Base-by-base conservation (phyloP, 768 basidiomycete genomes). In the Tylopilus rubrobrunneus region DNA sequence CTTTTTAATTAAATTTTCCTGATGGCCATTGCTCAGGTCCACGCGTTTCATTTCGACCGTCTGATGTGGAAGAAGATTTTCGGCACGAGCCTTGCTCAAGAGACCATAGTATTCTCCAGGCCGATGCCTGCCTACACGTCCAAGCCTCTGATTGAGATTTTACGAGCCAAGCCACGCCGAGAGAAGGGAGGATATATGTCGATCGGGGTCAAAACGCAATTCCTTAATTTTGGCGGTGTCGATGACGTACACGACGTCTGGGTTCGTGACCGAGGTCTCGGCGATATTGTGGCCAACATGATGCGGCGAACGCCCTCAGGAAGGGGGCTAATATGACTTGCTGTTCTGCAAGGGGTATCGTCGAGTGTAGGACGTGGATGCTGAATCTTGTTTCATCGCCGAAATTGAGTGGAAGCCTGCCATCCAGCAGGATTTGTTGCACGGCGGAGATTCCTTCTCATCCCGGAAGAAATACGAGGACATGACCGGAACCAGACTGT, bases 251-350 rank as follows among this genome's bases (percentile, higher is more conserved):
- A 96, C 91, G 25, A 97, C 91, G 59, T 96, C 91, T 1, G 93
- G 93, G 60, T 97, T 96, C 5, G 95, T 98, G 60, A 97, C 79
- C 5, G 92, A 94, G 4, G 94, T 95, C 71, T 98, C 95, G 12
- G 94, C 94, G 43, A 97, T 93, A 67, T 97, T 97, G 95, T 98
- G 5, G 94, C 83, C 45, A 98, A 77, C 60, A 98, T 96, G 64
- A 98, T 78, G 25, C 94, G 84, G 51, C 94, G 85, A 19, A 92
- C 78, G 10, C 92, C 92, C 3, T 66, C 56, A 0, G 84, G 78
- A 7, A 93, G 87, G 1, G 92, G 88, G 21, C 85, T 65, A 97
- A 97, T 48, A 98, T 87, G 52, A 83, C 77, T 67, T 93, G 89
- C 65, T 98, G 95, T 62, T 97, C 93, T 1, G 81, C 79, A 27